phyloP scores from a whole-genome alignment of 129 eudicot genomes.

The Glebionis coronaria region DNA sequence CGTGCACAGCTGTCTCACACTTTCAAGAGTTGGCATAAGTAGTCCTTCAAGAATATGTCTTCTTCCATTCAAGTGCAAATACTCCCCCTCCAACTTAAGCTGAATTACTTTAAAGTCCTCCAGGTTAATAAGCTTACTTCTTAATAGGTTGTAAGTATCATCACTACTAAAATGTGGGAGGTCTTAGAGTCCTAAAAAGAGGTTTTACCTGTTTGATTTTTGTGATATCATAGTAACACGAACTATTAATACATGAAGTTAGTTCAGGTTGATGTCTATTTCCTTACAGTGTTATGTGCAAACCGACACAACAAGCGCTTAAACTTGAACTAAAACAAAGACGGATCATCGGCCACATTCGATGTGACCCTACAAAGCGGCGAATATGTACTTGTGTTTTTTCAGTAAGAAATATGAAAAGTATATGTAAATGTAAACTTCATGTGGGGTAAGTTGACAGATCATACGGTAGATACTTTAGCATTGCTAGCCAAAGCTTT shows the following conservation, averaged over 20 bases:
- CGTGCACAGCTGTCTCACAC: no score
- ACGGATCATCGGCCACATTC: constrained; percentile 18
- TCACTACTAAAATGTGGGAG: no score
- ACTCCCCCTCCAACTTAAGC: no score
- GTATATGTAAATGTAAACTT: neutral
- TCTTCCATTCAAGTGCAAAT: no score
- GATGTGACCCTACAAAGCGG: neutral
- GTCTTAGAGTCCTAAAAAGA: no score
- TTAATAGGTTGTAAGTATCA: no score
- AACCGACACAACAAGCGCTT: constrained; percentile 16
- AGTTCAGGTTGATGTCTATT: constrained; percentile 3
- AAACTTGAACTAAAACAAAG: neutral
- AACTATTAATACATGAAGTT: constrained; percentile 1
- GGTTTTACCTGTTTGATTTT: no score
- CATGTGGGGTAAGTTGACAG: constrained; percentile 15
- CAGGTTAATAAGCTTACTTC: no score
- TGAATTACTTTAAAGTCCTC: no score
- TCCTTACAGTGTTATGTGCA: neutral
- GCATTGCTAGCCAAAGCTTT: neutral
- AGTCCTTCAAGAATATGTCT: no score
- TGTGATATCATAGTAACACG: neutral
- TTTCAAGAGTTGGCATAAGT: no score
- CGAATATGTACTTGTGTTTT: neutral
- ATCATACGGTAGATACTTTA: constrained; percentile 8
- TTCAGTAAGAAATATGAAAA: neutral